Evolutionary conservation across 73 alveolate genomes (phyloP).

Genomic region (Effrenium voratum): DNA sequence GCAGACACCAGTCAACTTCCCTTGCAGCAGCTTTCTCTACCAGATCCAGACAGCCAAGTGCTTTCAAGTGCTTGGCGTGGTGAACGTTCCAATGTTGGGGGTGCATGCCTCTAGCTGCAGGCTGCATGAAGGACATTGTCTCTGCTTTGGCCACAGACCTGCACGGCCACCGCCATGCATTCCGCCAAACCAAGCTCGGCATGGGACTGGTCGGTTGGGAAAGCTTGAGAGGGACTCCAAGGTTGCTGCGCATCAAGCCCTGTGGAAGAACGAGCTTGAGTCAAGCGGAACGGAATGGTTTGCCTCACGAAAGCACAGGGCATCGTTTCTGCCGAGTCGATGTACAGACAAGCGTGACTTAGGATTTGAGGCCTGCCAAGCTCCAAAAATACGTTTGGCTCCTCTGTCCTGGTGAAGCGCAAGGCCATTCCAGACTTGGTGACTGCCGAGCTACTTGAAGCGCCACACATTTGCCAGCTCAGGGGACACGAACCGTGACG

Average conservation of each 20-base stretch:
- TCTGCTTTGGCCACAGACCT: background rate
- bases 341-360: slow-evolving; percentile 8
- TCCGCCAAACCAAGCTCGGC: slow-evolving; percentile 15
- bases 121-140: background rate
- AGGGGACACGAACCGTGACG: background rate
- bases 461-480: background rate
- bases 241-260: background rate
- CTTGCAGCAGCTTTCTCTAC: background rate
- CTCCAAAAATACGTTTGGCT: background rate
- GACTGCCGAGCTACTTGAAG: background rate
- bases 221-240: background rate
- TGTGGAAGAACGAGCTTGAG: slow-evolving; percentile 1
- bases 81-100: slow-evolving; percentile 24
- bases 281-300: background rate
- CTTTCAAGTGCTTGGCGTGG: background rate
- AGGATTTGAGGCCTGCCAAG: background rate
- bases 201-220: background rate
- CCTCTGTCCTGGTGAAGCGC: background rate
- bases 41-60: background rate
- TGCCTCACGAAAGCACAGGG: background rate
- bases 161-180: background rate
- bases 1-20: background rate
- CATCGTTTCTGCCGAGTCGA: background rate
- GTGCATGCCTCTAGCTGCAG: background rate
- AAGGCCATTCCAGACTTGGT: slow-evolving; percentile 16